phyloP scores from a whole-genome alignment of 441 rosid genomes.

The Rhodomyrtus psidioides region DNA sequence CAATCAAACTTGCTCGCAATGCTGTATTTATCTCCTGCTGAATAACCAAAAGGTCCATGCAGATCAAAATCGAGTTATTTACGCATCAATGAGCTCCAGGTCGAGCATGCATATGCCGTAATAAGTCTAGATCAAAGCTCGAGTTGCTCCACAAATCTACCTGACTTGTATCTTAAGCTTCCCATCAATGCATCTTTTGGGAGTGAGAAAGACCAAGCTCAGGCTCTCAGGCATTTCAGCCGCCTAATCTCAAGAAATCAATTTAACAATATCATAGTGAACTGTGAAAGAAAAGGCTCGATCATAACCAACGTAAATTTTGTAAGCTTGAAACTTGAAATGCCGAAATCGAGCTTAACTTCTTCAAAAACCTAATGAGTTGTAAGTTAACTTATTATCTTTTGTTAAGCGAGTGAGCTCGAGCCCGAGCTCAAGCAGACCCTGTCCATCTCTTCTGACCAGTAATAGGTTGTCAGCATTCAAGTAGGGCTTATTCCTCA shows the following conservation, averaged over 20 bases:
- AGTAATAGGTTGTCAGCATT: background rate
- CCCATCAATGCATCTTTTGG: background rate
- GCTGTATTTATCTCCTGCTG: background rate
- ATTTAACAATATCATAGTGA: background rate
- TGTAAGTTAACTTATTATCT: background rate
- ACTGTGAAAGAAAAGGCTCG: background rate
- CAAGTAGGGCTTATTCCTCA: no score
- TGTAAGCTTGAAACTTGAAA: background rate
- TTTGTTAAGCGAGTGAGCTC: background rate
- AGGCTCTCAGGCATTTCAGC: background rate
- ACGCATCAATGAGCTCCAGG: background rate
- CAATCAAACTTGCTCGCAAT: background rate
- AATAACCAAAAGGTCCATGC: no score
- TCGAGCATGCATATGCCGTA: background rate
- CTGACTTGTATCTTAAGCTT: background rate
- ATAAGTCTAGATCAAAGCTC: background rate
- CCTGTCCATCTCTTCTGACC: background rate
- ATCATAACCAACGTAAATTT: background rate
- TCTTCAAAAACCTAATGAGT: background rate
- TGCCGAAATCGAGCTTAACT: background rate
- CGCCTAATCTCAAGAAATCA: background rate
- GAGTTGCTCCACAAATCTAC: background rate
- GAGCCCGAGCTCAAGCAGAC: background rate
- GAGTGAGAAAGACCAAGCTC: background rate
- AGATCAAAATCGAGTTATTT: no score